Evolutionary conservation across 352 stramenopile species (phyloP).

Genomic region (Globisporangium echinulatum): DNA sequence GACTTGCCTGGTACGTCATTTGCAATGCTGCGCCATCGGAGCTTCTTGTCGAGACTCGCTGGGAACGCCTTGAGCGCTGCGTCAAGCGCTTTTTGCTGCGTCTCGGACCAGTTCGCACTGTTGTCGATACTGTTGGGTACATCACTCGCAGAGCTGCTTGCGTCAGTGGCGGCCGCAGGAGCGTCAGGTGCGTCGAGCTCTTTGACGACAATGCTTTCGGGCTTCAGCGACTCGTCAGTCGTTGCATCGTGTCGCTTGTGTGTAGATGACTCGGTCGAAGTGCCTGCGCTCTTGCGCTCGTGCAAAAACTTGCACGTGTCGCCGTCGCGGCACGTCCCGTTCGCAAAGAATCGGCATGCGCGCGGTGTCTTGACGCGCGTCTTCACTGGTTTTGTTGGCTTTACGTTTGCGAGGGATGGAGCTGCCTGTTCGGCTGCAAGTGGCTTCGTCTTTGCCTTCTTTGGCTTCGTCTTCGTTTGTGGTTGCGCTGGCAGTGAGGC

Average conservation of each 20-base stretch:
- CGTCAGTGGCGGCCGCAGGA: background rate
- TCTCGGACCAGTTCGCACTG: constrained; percentile 44
- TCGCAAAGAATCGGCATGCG: constrained; percentile 44
- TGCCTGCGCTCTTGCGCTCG: constrained; percentile 2
- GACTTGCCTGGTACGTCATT: constrained; percentile 55
- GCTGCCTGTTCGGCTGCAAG: background rate
- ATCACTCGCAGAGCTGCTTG: too few relatives aligned
- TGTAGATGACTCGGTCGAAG: constrained; percentile 6
- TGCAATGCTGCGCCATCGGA: constrained; percentile 61
- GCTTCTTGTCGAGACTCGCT: constrained; percentile 63
- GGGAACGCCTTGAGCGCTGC: constrained; percentile 64
- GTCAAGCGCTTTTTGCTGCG: constrained; percentile 63
- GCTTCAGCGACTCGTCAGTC: background rate
- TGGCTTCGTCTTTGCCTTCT: constrained; percentile 7
- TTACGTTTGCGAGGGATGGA: background rate
- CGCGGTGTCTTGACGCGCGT: constrained; percentile 3
- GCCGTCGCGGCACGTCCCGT: constrained; percentile 47
- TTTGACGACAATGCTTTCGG: background rate
- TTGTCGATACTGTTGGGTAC: background rate
- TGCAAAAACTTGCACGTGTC: constrained; percentile 20
- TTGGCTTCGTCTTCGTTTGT: background rate
- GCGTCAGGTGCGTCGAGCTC: background rate
- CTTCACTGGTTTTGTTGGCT: constrained; percentile 5
- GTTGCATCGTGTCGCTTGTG: background rate
- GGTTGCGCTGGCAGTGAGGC: too few relatives aligned